Evolutionary conservation across 2,329 filamentous ascomycete species (phyloP), one percentile per base, ranked within the genome.

Genomic region (Incumbomyces delicatus): DNA sequence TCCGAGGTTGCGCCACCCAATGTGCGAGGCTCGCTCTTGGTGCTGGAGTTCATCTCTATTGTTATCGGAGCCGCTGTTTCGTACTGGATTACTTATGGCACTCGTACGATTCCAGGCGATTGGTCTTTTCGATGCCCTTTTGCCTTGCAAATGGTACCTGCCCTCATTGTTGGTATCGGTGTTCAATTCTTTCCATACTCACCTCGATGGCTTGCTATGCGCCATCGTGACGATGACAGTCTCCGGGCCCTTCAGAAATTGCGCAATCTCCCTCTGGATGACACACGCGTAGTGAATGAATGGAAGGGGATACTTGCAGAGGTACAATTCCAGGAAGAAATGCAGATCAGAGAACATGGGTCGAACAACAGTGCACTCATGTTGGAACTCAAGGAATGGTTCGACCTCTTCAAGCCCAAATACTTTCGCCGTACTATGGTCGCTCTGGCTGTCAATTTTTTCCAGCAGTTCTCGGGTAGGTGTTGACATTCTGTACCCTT

Each of bases 301-400:
- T 74, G 65, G 64, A 64, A 66, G 41, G 72, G 70, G 7, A 76
- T 76, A 42, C 59, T 70, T 1, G 66, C 69, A 1, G 73, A 77
- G 47, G 70, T 71, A 1, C 65, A 6, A 27, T 68, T 75, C 49
- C 67, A 74, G 39, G 55, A 68, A 34, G 61, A 67, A 16, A 64
- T 65, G 36, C 51, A 58, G n/a, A 60, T 27, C 8, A 4, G 22
- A 27, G 22, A 27, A 27, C 22, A 27, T 27, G 22, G 22, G 8
- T 8, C 22, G 4, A 27, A 27, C 55, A 61, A 31, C 36, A 60
- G 64, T 42, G 63, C 63, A 6, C 44, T 68, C 37, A 68, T 64
- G 48, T 63, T 75, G 17, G 42, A 44, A 14, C n/a, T 17, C 7
- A 17, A 29, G 2, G 59, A 63, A 2, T 74, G 72, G 72, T 44